Evolutionary conservation across 352 stramenopile genomes (phyloP), one percentile per base, ranked within the genome.

Genomic region (Saprolegnia parasitica): DNA sequence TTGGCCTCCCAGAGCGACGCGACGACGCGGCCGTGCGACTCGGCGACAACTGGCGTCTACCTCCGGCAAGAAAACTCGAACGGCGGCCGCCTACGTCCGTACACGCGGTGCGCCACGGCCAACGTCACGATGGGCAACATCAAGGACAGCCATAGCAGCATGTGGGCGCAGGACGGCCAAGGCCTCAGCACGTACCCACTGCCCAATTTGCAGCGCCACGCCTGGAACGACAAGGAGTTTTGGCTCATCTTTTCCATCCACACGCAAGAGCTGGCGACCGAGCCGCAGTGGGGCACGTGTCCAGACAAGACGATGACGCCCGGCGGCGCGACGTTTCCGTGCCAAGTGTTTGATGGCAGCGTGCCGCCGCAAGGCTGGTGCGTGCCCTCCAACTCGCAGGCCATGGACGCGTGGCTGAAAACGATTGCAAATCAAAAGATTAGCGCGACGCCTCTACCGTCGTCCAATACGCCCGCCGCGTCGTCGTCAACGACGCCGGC

Each of bases 151-250:
- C 46, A 62, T 23, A 61, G 42, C 9, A 70, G 63, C 42, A 70
- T 70, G 63, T 70, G 63, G 63, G 63, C 63, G 20, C 63, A 70
- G 49, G 63, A 70, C 26, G 63, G 63, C 46, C 21, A 37, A 5
- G 23, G 23, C 13, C 20, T 42, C 26, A 50, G 29, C 21, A 9
- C 63, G 26, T 52, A 46, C 35, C 42, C 42, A 15, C 39, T 46
- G 11, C 45, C 45, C 1, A 45, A 23, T 5, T 20, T 70, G 29
- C 5, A 20, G 15, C 46, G 46, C 20, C 63, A 70, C n/a, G n/a
- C 32, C 13, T 70, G 63, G 63, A 62, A 58, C 9, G 55, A n/a
- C 26, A 61, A n/a, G 9, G 32, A 52, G 24, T 24, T 52, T 23
- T 50, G 54, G 23, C 39, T 62, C 21, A 42, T 70, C 42, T 62